These are phyloP conservation scores for Starmerella roubikii DNA, from an alignment of 805 yeast species.

Conservation along the genomic window DNA sequence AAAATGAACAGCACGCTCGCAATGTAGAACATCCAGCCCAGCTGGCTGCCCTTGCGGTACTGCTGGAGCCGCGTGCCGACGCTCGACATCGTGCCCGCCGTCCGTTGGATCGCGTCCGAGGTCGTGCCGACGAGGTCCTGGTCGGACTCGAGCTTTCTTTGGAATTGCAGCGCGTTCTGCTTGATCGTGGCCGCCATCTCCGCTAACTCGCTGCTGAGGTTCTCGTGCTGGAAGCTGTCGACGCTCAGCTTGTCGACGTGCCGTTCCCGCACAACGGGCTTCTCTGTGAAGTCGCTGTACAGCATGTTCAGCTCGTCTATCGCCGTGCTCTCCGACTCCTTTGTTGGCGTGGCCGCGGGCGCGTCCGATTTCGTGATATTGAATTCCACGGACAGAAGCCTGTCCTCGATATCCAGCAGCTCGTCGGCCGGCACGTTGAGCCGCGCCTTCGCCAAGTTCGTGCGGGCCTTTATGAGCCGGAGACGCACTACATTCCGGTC, in stretches of 20 bases:
- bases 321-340: neutral
- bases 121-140: conserved; percentile 26
- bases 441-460: conserved; percentile 3
- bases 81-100: conserved; percentile 25
- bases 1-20: conserved; percentile 26
- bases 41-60: conserved; percentile 26
- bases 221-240: conserved; percentile 31
- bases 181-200: conserved; percentile 37
- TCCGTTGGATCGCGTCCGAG: conserved; percentile 25
- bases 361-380: neutral
- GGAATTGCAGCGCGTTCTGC: conserved; percentile 34
- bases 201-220: conserved; percentile 35
- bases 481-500: conserved; percentile 6
- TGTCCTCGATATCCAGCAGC: conserved; percentile 9
- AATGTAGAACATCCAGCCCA: conserved; percentile 32
- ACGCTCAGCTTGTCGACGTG: conserved; percentile 20
- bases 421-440: conserved; percentile 1
- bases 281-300: conserved; percentile 5
- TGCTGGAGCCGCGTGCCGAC: conserved; percentile 26
- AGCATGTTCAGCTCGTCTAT: conserved; percentile 15
- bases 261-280: neutral
- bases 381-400: conserved; percentile 11
- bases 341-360: no score
- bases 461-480: conserved; percentile 11
- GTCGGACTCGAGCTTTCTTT: conserved; percentile 29